These are phyloP conservation scores for Pythium rhizo-oryzae DNA, from an alignment of 352 stramenopile genomes.

Conservation along the genomic window DNA sequence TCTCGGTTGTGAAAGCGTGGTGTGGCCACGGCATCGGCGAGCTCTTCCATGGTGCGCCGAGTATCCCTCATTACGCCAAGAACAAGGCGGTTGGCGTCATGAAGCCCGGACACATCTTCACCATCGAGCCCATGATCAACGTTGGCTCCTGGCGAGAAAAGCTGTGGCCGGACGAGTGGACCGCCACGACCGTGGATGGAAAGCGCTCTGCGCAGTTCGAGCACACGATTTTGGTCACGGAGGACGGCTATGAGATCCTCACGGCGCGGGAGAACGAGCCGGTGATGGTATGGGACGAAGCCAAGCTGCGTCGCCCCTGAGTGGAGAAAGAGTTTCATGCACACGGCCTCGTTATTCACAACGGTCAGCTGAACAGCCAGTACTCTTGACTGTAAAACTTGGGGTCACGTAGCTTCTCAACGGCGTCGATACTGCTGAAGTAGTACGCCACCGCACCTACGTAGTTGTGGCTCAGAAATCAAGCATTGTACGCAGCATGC, in stretches of 20 bases:
- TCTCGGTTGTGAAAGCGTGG: conserved; percentile 97
- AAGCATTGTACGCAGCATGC: too few relatives aligned
- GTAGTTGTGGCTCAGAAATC: neutral
- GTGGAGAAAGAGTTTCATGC: neutral
- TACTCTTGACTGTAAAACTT: conserved; percentile 67
- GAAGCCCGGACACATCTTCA: conserved; percentile 98
- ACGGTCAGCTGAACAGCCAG: conserved; percentile 38
- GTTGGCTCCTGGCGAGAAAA: conserved; percentile 87
- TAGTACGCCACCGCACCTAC: conserved; percentile 58
- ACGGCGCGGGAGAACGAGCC: conserved; percentile 91
- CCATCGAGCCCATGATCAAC: conserved; percentile 99
- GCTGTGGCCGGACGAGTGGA: conserved; percentile 99
- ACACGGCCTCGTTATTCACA: neutral
- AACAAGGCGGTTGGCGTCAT: conserved; percentile 98
- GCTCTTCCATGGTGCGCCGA: conserved; percentile 98
- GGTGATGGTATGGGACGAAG: conserved; percentile 85
- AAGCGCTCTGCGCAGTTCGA: conserved; percentile 96
- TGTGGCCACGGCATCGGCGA: conserved; percentile 98
- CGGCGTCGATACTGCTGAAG: conserved; percentile 45
- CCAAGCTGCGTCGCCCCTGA: conserved; percentile 12
- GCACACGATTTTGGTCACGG: conserved; percentile 98
- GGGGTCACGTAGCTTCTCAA: conserved; percentile 51
- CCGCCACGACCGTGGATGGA: conserved; percentile 95
- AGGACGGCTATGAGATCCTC: conserved; percentile 97
- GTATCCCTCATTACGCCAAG: conserved; percentile 98